Conservation (phyloP, 2,329 filamentous ascomycete species). For the Penicillium sclerotiorum region DNA sequence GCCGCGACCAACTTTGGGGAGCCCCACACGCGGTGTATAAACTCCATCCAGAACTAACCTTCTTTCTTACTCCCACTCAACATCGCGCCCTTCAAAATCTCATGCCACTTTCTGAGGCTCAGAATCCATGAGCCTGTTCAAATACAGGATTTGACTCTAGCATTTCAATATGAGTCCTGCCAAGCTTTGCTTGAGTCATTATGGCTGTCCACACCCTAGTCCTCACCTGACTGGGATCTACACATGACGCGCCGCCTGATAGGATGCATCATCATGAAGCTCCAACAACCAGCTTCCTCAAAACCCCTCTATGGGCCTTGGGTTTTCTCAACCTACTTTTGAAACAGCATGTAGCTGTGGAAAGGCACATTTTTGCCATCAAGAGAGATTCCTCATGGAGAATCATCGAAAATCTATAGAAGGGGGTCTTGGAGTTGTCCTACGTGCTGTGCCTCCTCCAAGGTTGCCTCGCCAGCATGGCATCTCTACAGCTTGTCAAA, state of each 20-base stretch:
- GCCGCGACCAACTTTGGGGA: too few species aligned
- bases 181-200: conserved; percentile 9
- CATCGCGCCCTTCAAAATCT: too few species aligned
- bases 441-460: conserved; percentile 9
- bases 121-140: not conserved
- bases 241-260: conserved; percentile 27
- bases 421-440: conserved; percentile 12
- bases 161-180: not conserved
- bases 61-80: too few species aligned
- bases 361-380: not conserved
- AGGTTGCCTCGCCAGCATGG: not conserved
- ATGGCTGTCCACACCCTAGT: conserved; percentile 7
- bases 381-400: not conserved
- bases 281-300: not conserved
- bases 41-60: too few species aligned
- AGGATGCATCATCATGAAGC: conserved; percentile 9
- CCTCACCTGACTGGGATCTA: conserved; percentile 18
- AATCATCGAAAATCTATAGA: not conserved
- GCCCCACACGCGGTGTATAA: too few species aligned
- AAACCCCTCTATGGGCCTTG: not conserved
- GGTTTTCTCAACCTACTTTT: too few species aligned
- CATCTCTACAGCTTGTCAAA: not conserved
- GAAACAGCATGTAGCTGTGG: not conserved
- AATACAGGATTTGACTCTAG: not conserved
- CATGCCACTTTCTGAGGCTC: too few species aligned